phyloP scores from a whole-genome alignment of 2,329 filamentous ascomycete genomes.

The Emericellopsis atlantica region DNA sequence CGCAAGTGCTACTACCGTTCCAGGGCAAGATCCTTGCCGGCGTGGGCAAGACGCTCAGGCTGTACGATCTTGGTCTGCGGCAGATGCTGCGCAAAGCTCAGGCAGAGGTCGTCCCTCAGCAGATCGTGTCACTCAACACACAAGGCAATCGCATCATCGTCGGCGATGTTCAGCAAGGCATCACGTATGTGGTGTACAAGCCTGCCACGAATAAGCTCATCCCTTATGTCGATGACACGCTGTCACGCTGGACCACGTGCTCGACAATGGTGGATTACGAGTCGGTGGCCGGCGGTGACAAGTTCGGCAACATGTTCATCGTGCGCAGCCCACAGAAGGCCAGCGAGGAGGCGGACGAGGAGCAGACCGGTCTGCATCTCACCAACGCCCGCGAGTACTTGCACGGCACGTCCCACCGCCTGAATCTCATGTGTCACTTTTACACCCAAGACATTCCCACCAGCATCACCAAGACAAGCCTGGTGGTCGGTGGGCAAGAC shows the following conservation, averaged over 20 bases:
- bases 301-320: slow-evolving; percentile 94
- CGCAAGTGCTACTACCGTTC: slow-evolving; percentile 82
- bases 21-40: slow-evolving; percentile 84
- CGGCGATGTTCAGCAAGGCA: slow-evolving; percentile 82
- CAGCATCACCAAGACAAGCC: slow-evolving; percentile 74
- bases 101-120: slow-evolving; percentile 61
- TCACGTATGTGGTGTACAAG: slow-evolving; percentile 91
- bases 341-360: slow-evolving; percentile 83
- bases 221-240: slow-evolving; percentile 81
- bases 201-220: slow-evolving; percentile 83
- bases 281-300: slow-evolving; percentile 86
- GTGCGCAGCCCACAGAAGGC: slow-evolving; percentile 77
- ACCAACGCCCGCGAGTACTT: slow-evolving; percentile 83
- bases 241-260: slow-evolving; percentile 83
- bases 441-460: slow-evolving; percentile 89
- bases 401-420: slow-evolving; percentile 73
- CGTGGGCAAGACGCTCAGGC: slow-evolving; percentile 65
- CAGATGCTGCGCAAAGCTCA: slow-evolving; percentile 89
- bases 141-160: slow-evolving; percentile 87
- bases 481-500: slow-evolving; percentile 85
- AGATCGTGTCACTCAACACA: slow-evolving; percentile 82
- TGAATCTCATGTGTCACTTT: slow-evolving; percentile 78
- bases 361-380: slow-evolving; percentile 82
- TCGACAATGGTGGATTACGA: slow-evolving; percentile 96
- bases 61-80: slow-evolving; percentile 89